Evolutionary conservation across 148 eudicot genomes (phyloP).

Genomic region (Camellia granthamiana): DNA sequence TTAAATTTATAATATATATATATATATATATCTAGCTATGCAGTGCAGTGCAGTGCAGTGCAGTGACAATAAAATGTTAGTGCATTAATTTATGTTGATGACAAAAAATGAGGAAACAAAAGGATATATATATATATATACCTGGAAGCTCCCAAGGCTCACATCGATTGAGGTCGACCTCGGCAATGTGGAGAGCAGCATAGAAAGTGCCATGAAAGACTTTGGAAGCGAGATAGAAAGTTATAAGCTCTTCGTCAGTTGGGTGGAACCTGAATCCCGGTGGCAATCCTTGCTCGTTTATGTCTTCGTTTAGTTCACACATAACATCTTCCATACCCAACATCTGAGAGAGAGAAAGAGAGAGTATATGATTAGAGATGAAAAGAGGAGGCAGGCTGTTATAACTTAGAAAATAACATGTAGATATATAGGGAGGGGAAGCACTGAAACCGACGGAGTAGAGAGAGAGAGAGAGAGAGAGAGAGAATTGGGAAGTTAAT

Average conservation of each 20-base stretch:
- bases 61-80: too few species aligned
- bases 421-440: neutral
- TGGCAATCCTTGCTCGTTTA: conserved; percentile 48
- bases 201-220: conserved; percentile 39
- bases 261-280: conserved; percentile 85
- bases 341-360: conserved; percentile 21
- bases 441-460: conserved; percentile 38
- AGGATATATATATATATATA: neutral
- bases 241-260: conserved; percentile 74
- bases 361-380: neutral
- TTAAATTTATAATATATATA: too few species aligned
- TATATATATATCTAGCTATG: too few species aligned
- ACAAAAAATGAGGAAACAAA: too few species aligned
- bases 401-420: neutral
- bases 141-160: conserved; percentile 97
- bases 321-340: conserved; percentile 55
- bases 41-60: too few species aligned
- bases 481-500: conserved; percentile 13
- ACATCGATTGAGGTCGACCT: conserved; percentile 73
- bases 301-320: conserved; percentile 43
- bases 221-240: conserved; percentile 71
- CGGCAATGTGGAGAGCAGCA: conserved; percentile 41
- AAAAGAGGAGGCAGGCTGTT: neutral
- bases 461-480: neutral
- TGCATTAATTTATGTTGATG: too few species aligned